Percentiles rank a stretch among this genome's conserved stretches.
Evolutionary conservation across 73 alveolate species (phyloP).

Genomic region (Tetrahymena borealis): DNA sequence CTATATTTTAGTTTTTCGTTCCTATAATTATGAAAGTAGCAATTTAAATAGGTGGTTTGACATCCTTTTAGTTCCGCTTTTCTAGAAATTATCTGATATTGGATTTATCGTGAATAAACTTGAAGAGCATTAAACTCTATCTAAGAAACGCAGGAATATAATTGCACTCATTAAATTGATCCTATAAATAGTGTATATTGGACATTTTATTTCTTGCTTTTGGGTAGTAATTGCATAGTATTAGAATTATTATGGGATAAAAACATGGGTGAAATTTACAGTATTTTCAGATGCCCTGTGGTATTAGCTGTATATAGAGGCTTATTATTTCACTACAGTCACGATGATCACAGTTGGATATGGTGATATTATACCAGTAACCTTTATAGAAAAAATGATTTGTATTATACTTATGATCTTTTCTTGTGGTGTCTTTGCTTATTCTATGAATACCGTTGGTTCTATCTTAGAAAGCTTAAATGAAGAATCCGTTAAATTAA

Average conservation of each 20-base stretch:
- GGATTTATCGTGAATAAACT: background rate
- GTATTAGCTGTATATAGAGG: slow-evolving; percentile 36
- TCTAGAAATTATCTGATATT: background rate
- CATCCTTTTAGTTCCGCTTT: background rate
- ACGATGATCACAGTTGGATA: slow-evolving; percentile 75
- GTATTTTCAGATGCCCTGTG: background rate
- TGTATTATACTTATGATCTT: slow-evolving; percentile 52
- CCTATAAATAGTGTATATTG: slow-evolving; percentile 28
- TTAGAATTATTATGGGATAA: background rate
- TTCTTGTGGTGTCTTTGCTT: slow-evolving; percentile 52
- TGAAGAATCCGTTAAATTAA: background rate
- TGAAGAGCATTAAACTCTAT: background rate
- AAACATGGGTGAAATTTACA: background rate
- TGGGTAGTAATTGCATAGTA: slow-evolving; percentile 47
- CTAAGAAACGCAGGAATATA: background rate
- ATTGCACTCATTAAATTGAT: slow-evolving; percentile 17
- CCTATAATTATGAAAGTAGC: no score
- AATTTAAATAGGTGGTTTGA: no score
- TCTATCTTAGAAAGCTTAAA: background rate
- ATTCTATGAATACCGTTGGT: slow-evolving; percentile 3
- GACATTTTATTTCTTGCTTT: slow-evolving; percentile 65
- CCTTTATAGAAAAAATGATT: slow-evolving; percentile 40
- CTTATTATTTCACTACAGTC: slow-evolving; percentile 63
- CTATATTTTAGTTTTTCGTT: no score
- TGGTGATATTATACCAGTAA: slow-evolving; percentile 60